Percentiles rank a stretch among this genome's conserved stretches.
These are phyloP conservation scores for Crithidia mellificae DNA, from an alignment of 208 protist species.

Conservation along the genomic window DNA sequence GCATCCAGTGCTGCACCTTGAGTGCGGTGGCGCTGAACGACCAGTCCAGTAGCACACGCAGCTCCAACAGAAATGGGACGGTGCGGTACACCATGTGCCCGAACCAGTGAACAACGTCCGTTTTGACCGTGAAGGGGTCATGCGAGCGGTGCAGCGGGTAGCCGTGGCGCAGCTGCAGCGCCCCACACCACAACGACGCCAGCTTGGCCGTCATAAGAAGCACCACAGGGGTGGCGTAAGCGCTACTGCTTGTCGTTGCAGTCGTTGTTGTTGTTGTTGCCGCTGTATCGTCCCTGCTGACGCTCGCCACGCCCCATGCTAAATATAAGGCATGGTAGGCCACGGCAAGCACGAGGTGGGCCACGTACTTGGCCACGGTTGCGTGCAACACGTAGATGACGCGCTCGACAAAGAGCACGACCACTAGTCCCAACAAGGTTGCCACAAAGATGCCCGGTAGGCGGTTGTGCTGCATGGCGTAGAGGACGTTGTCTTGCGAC, in stretches of 20 bases:
- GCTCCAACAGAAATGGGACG: conserved; percentile 79
- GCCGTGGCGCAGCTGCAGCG: conserved; percentile 52
- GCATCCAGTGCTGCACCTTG: conserved; percentile 77
- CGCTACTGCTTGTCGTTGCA: neutral
- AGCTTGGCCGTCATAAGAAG: conserved; percentile 42
- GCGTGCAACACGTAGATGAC: conserved; percentile 65
- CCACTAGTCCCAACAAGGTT: conserved; percentile 50
- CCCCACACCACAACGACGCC: conserved; percentile 50
- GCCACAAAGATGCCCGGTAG: conserved; percentile 71
- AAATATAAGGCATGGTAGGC: conserved; percentile 46
- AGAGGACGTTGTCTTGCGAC: conserved; percentile 46
- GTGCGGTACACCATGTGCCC: conserved; percentile 51
- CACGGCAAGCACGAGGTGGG: conserved; percentile 37
- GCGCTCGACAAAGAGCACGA: conserved; percentile 61
- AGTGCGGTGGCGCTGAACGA: conserved; percentile 61
- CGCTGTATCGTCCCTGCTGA: no score
- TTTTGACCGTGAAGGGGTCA: conserved; percentile 55
- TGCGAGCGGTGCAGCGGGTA: conserved; percentile 54
- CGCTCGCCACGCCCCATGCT: conserved; percentile 31
- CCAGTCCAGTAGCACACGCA: conserved; percentile 81
- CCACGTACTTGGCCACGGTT: conserved; percentile 36
- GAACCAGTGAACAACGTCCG: conserved; percentile 53
- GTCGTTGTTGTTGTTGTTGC: neutral
- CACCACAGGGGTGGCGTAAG: conserved; percentile 21
- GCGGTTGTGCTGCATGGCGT: conserved; percentile 66